Base-by-base conservation (phyloP, 1,284 basidiomycete genomes). In the Boletus sp. region DNA sequence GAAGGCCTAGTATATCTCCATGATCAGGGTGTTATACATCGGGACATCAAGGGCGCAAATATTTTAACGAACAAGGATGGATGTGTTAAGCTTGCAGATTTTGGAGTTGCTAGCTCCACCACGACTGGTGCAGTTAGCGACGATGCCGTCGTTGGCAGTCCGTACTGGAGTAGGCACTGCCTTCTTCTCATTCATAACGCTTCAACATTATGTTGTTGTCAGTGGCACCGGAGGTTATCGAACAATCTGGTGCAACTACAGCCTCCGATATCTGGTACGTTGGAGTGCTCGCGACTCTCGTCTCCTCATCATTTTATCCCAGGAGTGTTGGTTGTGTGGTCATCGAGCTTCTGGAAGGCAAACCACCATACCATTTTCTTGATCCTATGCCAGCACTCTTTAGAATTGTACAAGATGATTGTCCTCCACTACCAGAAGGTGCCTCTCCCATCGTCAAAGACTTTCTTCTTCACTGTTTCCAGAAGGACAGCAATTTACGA, bases 11-110 rank as follows among this genome's bases (percentile, higher is more conserved):
- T 93, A 37, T 98, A 97, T 66, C 81, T 98, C 10, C 94, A 98
- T 64, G 94, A 96, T 57, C 92, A 95, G 72, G 94, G 94, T 74
- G 94, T 97, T 49, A 96, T 97, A 57, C 94, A 98, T 68, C 81
- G 94, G n/a, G 94, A 98, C 61, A 97, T 98, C 74, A 98, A 98
- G 68, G 94, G 94, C 33, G 94, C 94, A 13, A 98, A 97, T 59
- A 94, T 98, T 60, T 76, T 97, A 36, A 95, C 94, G n/a, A 96
- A 95, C 65, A 96, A 97, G 70, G 91, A 96, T 67, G 94, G 94
- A n/a, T 88, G 84, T 23, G 92, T 98, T 51, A 95, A 96, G 68
- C 77, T 96, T 20, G 93, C 92, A 8, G 93, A 96, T 70, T 96
- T 96, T 65, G 93, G 93, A 48, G 94, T 96, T 5, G 90, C 89